Percentiles rank a stretch among this genome's conserved stretches.
phyloP scores from a whole-genome alignment of 1,139 yeast genomes.

The Hansenula sp. region DNA sequence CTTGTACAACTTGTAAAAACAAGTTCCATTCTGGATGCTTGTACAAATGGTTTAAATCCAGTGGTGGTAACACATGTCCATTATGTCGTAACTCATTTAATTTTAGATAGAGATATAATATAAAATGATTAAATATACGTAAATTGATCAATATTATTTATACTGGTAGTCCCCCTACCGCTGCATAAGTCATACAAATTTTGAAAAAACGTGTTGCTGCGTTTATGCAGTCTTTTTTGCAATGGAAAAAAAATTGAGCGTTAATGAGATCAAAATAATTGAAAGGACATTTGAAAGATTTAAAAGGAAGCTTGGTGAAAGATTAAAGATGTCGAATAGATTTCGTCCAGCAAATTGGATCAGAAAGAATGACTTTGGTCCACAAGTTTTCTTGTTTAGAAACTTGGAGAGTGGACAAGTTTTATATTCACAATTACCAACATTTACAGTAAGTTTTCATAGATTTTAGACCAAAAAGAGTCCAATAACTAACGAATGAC shows the following conservation, averaged over 20 bases:
- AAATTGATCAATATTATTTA: no score
- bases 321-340: conserved; percentile 21
- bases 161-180: no score
- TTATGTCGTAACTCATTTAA: conserved; percentile 56
- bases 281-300: background rate
- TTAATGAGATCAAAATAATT: background rate
- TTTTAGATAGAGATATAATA: conserved; percentile 11
- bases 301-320: no score
- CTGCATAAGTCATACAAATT: background rate
- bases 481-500: conserved; percentile 13
- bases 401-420: conserved; percentile 90
- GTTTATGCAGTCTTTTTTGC: background rate
- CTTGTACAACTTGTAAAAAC: conserved; percentile 86
- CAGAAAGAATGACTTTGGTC: conserved; percentile 52
- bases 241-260: background rate
- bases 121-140: no score
- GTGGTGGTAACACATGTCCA: conserved; percentile 90
- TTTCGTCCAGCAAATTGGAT: conserved; percentile 46
- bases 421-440: conserved; percentile 80
- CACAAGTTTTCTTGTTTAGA: conserved; percentile 78
- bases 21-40: conserved; percentile 96
- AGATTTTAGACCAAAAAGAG: background rate
- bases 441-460: conserved; percentile 28
- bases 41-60: conserved; percentile 95
- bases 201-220: background rate